phyloP scores from a whole-genome alignment of 495 filamentous ascomycete species.

The Neurospora hispaniola region DNA sequence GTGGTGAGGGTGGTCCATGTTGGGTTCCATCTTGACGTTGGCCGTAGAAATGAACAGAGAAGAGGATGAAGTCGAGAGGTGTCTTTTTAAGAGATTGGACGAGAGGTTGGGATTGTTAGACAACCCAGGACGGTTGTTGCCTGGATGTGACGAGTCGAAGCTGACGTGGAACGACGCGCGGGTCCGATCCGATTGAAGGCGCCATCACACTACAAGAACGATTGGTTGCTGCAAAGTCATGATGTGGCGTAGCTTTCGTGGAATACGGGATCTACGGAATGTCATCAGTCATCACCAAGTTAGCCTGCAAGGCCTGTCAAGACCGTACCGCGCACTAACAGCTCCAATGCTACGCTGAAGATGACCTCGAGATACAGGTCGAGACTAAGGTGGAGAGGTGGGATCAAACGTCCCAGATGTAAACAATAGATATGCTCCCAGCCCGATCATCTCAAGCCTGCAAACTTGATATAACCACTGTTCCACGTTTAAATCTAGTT shows the following conservation, averaged over 20 bases:
- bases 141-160: neutral
- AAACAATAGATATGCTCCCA: no score
- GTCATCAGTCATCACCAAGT: neutral
- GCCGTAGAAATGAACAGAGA: neutral
- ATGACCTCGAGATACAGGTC: neutral
- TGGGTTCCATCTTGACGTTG: neutral
- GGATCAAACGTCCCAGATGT: neutral
- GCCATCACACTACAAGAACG: neutral
- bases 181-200: neutral
- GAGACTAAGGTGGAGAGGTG: neutral
- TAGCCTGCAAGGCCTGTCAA: neutral
- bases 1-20: neutral
- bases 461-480: neutral
- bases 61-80: neutral
- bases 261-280: neutral
- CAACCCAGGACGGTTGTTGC: neutral
- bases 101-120: neutral
- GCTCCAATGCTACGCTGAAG: neutral
- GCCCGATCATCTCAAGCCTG: neutral
- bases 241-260: neutral
- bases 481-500: neutral
- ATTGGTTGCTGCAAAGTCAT: neutral
- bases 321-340: neutral
- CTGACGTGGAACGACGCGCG: neutral
- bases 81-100: neutral